These are phyloP conservation scores for Hanseniaspora nectarophila DNA, from an alignment of 805 yeast genomes.

Conservation along the genomic window DNA sequence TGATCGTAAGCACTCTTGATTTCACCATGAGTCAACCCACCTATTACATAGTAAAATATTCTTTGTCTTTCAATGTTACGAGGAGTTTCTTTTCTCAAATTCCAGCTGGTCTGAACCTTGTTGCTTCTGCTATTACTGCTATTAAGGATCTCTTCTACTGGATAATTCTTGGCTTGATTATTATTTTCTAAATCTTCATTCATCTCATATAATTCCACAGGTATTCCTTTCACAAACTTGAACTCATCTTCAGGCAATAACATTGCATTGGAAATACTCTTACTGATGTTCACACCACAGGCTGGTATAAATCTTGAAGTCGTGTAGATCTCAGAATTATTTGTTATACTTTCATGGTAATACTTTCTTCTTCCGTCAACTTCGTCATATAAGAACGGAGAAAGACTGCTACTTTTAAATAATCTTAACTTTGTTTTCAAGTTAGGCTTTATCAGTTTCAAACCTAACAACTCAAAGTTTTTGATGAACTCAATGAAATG, in stretches of 20 bases:
- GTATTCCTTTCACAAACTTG: constrained; percentile 68
- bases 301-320: constrained; percentile 69
- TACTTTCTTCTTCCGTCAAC: constrained; percentile 33
- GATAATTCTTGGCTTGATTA: constrained; percentile 22
- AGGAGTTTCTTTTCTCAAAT: constrained; percentile 32
- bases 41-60: constrained; percentile 69
- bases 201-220: constrained; percentile 33
- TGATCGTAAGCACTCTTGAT: constrained; percentile 63
- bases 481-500: constrained; percentile 42
- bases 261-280: constrained; percentile 40
- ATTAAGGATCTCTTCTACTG: constrained; percentile 27
- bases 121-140: constrained; percentile 39
- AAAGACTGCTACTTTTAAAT: background rate
- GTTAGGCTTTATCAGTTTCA: constrained; percentile 37
- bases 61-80: constrained; percentile 41
- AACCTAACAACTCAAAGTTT: constrained; percentile 50
- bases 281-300: constrained; percentile 44
- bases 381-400: background rate
- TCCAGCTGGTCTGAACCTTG: constrained; percentile 68
- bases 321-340: constrained; percentile 35
- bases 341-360: constrained; percentile 40
- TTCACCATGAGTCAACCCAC: constrained; percentile 82
- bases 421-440: constrained; percentile 19
- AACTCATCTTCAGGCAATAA: constrained; percentile 41
- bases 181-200: constrained; percentile 1